phyloP scores from a whole-genome alignment of 495 filamentous ascomycete genomes.

The Tuber magnatum region DNA sequence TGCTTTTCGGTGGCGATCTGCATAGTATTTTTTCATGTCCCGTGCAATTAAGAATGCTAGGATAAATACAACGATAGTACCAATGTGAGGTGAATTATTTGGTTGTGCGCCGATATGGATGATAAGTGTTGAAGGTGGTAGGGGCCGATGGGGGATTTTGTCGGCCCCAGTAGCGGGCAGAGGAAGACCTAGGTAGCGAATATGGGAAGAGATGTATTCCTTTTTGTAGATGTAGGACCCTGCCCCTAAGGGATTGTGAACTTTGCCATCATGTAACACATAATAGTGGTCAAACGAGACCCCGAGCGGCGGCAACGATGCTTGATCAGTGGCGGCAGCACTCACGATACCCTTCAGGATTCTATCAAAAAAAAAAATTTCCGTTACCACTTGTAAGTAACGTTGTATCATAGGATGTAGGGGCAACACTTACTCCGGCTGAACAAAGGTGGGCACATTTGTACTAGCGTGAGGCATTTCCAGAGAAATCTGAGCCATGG shows the following conservation, averaged over 20 bases:
- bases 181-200: slow-evolving; percentile 6
- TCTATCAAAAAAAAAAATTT: neutral
- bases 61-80: slow-evolving; percentile 38
- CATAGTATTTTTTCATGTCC: slow-evolving; percentile 16
- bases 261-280: slow-evolving; percentile 27
- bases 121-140: slow-evolving; percentile 32
- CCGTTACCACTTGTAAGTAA: neutral
- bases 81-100: slow-evolving; percentile 39
- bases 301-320: neutral
- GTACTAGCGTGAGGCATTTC: neutral
- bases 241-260: slow-evolving; percentile 30
- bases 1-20: neutral
- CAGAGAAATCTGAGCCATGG: neutral
- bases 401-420: neutral
- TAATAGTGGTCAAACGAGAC: slow-evolving; percentile 6
- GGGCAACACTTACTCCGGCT: neutral
- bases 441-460: neutral
- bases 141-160: neutral
- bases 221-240: slow-evolving; percentile 26
- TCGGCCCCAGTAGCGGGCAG: neutral
- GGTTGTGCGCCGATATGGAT: slow-evolving; percentile 39
- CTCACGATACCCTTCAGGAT: neutral
- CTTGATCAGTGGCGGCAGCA: neutral
- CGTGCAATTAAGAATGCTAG: slow-evolving; percentile 38
- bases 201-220: slow-evolving; percentile 15